These are phyloP conservation scores for Phoenix roebelenii DNA, from an alignment of 176 grass and related monocot genomes.

Conservation along the genomic window DNA sequence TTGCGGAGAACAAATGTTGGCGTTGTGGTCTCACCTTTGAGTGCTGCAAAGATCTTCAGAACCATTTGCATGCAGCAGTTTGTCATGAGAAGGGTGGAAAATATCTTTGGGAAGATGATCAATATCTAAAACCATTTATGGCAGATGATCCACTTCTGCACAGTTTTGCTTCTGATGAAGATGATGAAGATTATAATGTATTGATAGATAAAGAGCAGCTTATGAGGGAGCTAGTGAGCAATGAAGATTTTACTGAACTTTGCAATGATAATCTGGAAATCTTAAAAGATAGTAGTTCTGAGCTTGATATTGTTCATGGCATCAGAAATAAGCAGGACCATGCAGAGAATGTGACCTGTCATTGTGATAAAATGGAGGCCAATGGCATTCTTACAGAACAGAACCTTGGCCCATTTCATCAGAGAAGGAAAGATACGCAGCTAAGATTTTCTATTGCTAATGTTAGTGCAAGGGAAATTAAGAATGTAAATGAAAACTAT, in stretches of 20 bases:
- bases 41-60: conserved; percentile 25
- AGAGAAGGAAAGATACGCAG: conserved; percentile 35
- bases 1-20: conserved; percentile 69
- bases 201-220: conserved; percentile 31
- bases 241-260: conserved; percentile 18
- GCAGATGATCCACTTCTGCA: conserved; percentile 74
- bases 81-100: conserved; percentile 31
- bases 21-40: conserved; percentile 38
- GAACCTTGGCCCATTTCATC: conserved; percentile 1
- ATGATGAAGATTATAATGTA: conserved; percentile 27
- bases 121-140: conserved; percentile 76
- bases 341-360: background rate
- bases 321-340: background rate
- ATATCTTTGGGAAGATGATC: conserved; percentile 52
- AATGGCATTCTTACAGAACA: conserved; percentile 14
- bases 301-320: background rate
- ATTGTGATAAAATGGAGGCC: conserved; percentile 19
- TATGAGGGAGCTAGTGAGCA: conserved; percentile 21
- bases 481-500: conserved; percentile 74
- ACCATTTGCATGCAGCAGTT: conserved; percentile 27
- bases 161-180: conserved; percentile 45
- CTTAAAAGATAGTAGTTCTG: background rate
- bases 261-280: background rate
- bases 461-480: conserved; percentile 56
- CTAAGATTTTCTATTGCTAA: conserved; percentile 37